phyloP scores from a whole-genome alignment of 495 filamentous ascomycete genomes.

The Poronia punctata region DNA sequence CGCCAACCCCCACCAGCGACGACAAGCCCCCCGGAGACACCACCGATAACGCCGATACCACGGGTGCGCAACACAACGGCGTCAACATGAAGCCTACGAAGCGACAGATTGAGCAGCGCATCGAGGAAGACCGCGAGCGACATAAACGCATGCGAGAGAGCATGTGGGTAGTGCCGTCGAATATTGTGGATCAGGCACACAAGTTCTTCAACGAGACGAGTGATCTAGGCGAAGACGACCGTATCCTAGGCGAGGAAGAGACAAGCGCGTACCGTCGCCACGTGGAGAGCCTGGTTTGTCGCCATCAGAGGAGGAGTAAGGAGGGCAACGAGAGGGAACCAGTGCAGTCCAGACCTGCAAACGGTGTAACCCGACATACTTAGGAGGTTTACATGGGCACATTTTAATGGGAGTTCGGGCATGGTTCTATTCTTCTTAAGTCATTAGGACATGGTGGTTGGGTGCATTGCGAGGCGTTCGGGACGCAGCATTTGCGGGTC shows the following conservation, averaged over 20 bases:
- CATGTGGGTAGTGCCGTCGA: constrained; percentile 74
- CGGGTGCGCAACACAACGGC: constrained; percentile 23
- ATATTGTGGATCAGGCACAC: constrained; percentile 58
- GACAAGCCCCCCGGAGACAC: constrained; percentile 23
- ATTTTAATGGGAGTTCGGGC: too few species aligned
- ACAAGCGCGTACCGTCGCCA: constrained; percentile 44
- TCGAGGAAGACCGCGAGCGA: constrained; percentile 92
- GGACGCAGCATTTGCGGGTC: background rate
- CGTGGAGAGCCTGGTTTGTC: constrained; percentile 4
- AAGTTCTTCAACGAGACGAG: constrained; percentile 71
- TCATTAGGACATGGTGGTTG: background rate
- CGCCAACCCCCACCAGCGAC: constrained; percentile 30
- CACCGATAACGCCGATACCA: constrained; percentile 24
- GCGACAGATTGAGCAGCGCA: constrained; percentile 84
- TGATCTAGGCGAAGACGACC: constrained; percentile 79
- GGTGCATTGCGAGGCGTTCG: constrained; percentile 10
- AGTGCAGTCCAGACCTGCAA: constrained; percentile 1
- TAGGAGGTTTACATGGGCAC: constrained; percentile 4
- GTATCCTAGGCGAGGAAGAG: constrained; percentile 65
- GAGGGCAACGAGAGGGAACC: constrained; percentile 1
- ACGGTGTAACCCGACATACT: constrained; percentile 1
- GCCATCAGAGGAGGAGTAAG: constrained; percentile 1
- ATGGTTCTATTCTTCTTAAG: too few species aligned
- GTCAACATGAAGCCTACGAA: constrained; percentile 59
- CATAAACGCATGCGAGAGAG: constrained; percentile 85